phyloP scores from a whole-genome alignment of 495 filamentous ascomycete species.

The Xylaria palmicola region DNA sequence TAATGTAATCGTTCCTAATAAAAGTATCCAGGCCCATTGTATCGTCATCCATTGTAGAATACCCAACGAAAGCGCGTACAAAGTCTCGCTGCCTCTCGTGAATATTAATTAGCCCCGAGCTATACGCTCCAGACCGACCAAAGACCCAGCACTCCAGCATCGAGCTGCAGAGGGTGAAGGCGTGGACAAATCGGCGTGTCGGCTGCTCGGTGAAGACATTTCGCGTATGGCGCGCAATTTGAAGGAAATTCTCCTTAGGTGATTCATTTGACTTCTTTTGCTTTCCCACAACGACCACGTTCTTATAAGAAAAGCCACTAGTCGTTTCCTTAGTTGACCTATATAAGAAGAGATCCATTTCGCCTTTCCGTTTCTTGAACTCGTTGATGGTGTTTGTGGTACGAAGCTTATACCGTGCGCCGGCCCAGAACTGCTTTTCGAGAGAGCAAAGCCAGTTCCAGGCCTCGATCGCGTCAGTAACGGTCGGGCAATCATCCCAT shows the following conservation, averaged over 20 bases:
- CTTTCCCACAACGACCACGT: slow-evolving; percentile 6
- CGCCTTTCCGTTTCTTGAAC: slow-evolving; percentile 5
- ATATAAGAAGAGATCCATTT: slow-evolving; percentile 8
- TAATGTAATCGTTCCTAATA: slow-evolving; percentile 13
- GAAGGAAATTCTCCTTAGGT: neutral
- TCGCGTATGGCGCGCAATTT: neutral
- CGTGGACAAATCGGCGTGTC: slow-evolving; percentile 31
- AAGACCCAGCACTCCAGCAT: slow-evolving; percentile 38
- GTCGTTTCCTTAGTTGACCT: neutral
- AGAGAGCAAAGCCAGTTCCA: neutral
- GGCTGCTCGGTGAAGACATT: slow-evolving; percentile 9
- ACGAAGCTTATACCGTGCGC: neutral
- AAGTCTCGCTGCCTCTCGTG: slow-evolving; percentile 23
- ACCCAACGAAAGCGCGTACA: slow-evolving; percentile 26
- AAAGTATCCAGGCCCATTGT: slow-evolving; percentile 26
- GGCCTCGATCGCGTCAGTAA: neutral
- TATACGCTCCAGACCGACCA: slow-evolving; percentile 38
- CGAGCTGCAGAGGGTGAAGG: slow-evolving; percentile 26
- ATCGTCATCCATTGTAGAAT: slow-evolving; percentile 29
- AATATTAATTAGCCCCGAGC: slow-evolving; percentile 34
- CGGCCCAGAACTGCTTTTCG: neutral
- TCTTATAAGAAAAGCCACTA: neutral
- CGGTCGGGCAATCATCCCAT: neutral
- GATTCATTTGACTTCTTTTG: neutral
- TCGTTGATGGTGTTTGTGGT: neutral